These are phyloP conservation scores for Podospora australis DNA, from an alignment of 495 filamentous ascomycete species.

Conservation along the genomic window DNA sequence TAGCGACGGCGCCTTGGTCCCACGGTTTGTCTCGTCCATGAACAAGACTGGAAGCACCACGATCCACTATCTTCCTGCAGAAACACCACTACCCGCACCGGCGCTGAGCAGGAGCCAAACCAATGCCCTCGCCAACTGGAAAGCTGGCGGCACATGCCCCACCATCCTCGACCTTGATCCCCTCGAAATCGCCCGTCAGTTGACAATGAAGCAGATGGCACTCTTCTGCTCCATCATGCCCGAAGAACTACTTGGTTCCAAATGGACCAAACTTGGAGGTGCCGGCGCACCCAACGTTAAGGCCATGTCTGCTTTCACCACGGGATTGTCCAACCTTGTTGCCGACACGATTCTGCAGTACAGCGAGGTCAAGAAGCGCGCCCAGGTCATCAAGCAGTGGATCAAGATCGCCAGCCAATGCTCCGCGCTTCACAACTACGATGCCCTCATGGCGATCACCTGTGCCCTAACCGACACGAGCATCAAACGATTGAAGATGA, in stretches of 20 bases:
- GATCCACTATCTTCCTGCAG: constrained; percentile 59
- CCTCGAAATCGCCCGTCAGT: constrained; percentile 82
- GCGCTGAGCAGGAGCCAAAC: constrained; percentile 69
- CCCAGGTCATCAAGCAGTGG: constrained; percentile 93
- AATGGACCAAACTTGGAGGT: constrained; percentile 83
- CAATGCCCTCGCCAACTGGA: constrained; percentile 66
- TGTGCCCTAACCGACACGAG: constrained; percentile 88
- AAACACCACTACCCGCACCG: constrained; percentile 63
- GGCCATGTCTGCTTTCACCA: constrained; percentile 88
- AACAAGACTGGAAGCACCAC: constrained; percentile 76
- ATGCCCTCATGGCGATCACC: constrained; percentile 93
- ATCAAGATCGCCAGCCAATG: constrained; percentile 90
- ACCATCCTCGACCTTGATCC: constrained; percentile 91
- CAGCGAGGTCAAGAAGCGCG: constrained; percentile 86
- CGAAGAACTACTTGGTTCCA: constrained; percentile 86
- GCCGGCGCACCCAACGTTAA: constrained; percentile 84
- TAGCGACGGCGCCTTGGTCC: constrained; percentile 69
- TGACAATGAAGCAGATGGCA: constrained; percentile 87
- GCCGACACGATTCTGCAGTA: constrained; percentile 88
- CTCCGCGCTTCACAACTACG: constrained; percentile 88
- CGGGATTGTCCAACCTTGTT: constrained; percentile 84
- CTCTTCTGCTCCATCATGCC: constrained; percentile 92
- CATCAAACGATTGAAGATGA: constrained; percentile 83
- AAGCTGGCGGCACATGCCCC: constrained; percentile 58
- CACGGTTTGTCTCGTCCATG: constrained; percentile 79